Conservation (phyloP, 805 yeast genomes). For the Lachancea kluyveri region DNA sequence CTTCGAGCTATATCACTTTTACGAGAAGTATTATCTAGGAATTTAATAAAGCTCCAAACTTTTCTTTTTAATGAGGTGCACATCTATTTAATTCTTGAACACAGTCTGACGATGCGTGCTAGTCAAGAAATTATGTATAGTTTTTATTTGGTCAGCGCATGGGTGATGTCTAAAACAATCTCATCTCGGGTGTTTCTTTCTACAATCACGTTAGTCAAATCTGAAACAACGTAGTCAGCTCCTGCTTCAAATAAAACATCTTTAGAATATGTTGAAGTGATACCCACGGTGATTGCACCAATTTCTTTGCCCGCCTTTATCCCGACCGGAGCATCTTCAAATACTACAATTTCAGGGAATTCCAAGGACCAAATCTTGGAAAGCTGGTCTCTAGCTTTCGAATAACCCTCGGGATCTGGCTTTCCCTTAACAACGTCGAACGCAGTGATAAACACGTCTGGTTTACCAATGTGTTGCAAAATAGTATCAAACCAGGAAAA, state of each 20-base stretch:
- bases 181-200: slow-evolving; percentile 10
- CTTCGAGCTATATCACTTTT: slow-evolving; percentile 73
- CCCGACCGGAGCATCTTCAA: slow-evolving; percentile 86
- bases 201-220: slow-evolving; percentile 36
- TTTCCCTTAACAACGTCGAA: slow-evolving; percentile 67
- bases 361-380: slow-evolving; percentile 31
- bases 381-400: slow-evolving; percentile 48
- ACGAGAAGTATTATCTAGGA: slow-evolving; percentile 39
- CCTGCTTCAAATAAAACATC: slow-evolving; percentile 61
- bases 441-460: slow-evolving; percentile 74
- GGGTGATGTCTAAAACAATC: slow-evolving; percentile 11
- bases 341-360: slow-evolving; percentile 44
- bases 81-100: neutral
- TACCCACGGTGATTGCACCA: slow-evolving; percentile 71
- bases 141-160: neutral
- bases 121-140: neutral
- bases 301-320: slow-evolving; percentile 70
- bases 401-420: slow-evolving; percentile 79
- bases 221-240: slow-evolving; percentile 71
- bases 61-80: neutral
- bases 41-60: neutral
- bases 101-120: neutral
- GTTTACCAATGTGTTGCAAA: slow-evolving; percentile 51
- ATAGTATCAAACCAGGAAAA: slow-evolving; percentile 55
- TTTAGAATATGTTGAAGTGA: slow-evolving; percentile 65